phyloP scores from a whole-genome alignment of 2,329 filamentous ascomycete genomes.

The Pseudogymnoascus sp. region DNA sequence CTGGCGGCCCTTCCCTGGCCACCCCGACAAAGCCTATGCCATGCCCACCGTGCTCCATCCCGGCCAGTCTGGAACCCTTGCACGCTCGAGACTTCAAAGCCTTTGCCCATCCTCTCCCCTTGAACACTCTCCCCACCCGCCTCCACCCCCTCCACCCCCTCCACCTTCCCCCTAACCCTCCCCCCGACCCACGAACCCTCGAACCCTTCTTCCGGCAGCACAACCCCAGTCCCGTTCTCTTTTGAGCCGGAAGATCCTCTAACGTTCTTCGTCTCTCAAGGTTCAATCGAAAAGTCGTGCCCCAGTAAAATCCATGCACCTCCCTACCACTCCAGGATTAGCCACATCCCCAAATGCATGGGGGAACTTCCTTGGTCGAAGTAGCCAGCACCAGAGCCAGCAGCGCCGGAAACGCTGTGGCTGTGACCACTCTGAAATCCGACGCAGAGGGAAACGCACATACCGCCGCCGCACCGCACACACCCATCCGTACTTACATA shows the following conservation, averaged over 20 bases:
- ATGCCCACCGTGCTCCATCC: neutral
- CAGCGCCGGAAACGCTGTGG: neutral
- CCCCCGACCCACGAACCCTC: neutral
- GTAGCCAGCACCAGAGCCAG: neutral
- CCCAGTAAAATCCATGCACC: neutral
- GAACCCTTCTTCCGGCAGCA: neutral
- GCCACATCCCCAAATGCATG: neutral
- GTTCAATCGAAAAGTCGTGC: neutral
- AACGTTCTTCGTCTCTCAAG: neutral
- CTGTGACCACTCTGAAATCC: neutral
- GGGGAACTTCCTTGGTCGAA: neutral
- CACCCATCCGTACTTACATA: neutral
- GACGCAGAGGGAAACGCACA: neutral
- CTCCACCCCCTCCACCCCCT: no score
- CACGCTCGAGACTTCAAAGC: neutral
- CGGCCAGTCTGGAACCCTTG: neutral
- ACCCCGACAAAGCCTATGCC: neutral
- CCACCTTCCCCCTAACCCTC: neutral
- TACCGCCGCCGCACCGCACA: neutral
- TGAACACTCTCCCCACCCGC: no score
- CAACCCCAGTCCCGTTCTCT: neutral
- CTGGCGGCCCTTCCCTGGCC: neutral
- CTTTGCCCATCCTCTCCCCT: no score
- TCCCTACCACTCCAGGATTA: neutral
- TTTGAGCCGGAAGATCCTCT: neutral